Conservation (phyloP, 352 stramenopile genomes). For the Phytophthora sansomeana region DNA sequence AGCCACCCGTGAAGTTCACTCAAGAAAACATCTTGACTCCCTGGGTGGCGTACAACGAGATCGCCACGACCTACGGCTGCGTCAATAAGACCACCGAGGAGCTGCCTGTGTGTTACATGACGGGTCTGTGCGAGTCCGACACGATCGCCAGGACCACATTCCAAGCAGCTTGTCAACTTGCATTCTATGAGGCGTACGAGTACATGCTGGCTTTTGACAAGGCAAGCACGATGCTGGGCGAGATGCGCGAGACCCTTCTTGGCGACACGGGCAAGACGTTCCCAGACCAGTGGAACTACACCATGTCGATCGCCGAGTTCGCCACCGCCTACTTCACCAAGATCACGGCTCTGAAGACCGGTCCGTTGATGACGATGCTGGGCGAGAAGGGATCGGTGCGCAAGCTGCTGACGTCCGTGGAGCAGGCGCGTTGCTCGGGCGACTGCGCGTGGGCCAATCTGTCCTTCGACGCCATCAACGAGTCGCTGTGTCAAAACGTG, state of each 20-base stretch:
- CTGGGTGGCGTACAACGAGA: conserved; percentile 60
- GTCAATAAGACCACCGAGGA: conserved; percentile 41
- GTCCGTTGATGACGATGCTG: conserved; percentile 52
- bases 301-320: conserved; percentile 72
- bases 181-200: conserved; percentile 65
- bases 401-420: conserved; percentile 61
- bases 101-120: conserved; percentile 75
- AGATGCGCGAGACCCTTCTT: conserved; percentile 80
- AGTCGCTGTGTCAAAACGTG: conserved; percentile 75
- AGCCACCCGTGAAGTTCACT: conserved; percentile 40
- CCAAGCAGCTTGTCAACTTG: conserved; percentile 53
- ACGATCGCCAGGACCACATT: conserved; percentile 6
- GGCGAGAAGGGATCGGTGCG: conserved; percentile 54
- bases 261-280: conserved; percentile 73
- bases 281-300: conserved; percentile 66
- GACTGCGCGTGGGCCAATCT: conserved; percentile 87
- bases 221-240: conserved; percentile 62
- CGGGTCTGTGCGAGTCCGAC: conserved; percentile 45
- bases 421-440: conserved; percentile 73
- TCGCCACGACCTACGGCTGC: conserved; percentile 32
- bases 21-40: conserved; percentile 69
- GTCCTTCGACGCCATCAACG: conserved; percentile 81
- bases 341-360: conserved; percentile 51
- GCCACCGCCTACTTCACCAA: conserved; percentile 63
- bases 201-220: conserved; percentile 72